These are phyloP conservation scores for Boletus rufocinnamomeus DNA, from an alignment of 768 basidiomycete species.

Conservation along the genomic window DNA sequence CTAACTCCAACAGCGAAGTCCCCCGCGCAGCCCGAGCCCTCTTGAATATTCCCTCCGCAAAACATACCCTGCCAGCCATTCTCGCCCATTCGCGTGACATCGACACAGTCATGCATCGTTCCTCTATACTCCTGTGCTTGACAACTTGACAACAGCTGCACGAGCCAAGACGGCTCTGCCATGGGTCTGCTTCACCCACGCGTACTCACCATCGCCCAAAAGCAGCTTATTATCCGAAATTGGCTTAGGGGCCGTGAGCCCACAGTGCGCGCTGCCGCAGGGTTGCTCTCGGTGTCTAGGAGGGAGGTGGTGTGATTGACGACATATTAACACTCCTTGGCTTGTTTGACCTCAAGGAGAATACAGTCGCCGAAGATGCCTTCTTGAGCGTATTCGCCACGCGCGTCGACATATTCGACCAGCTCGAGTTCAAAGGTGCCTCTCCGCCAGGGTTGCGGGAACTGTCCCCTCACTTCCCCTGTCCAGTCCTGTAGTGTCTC, in stretches of 20 bases:
- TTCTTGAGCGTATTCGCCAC: conserved; percentile 70
- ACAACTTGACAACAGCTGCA: conserved; percentile 49
- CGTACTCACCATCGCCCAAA: conserved; percentile 65
- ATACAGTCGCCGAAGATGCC: conserved; percentile 70
- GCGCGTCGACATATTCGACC: conserved; percentile 63
- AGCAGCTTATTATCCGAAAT: conserved; percentile 75
- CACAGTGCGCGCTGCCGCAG: conserved; percentile 70
- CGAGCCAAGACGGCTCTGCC: conserved; percentile 29
- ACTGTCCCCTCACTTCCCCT: too few relatives aligned
- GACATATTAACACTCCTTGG: conserved; percentile 50
- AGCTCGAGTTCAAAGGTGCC: conserved; percentile 69
- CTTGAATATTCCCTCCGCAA: conserved; percentile 63
- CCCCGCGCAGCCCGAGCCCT: conserved; percentile 74
- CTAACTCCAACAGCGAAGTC: conserved; percentile 65
- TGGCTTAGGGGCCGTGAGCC: conserved; percentile 88
- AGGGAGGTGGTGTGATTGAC: conserved; percentile 37
- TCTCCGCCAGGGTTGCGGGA: too few relatives aligned
- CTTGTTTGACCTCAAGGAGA: conserved; percentile 61
- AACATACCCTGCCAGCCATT: conserved; percentile 60
- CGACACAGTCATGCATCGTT: conserved; percentile 73
- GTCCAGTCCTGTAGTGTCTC: too few relatives aligned
- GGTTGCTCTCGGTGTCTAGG: conserved; percentile 65
- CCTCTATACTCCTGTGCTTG: conserved; percentile 64
- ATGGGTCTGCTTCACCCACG: conserved; percentile 65
- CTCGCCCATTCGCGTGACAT: conserved; percentile 79